Conservation (phyloP, 441 rosid genomes). For the Codiaeum variegatum region DNA sequence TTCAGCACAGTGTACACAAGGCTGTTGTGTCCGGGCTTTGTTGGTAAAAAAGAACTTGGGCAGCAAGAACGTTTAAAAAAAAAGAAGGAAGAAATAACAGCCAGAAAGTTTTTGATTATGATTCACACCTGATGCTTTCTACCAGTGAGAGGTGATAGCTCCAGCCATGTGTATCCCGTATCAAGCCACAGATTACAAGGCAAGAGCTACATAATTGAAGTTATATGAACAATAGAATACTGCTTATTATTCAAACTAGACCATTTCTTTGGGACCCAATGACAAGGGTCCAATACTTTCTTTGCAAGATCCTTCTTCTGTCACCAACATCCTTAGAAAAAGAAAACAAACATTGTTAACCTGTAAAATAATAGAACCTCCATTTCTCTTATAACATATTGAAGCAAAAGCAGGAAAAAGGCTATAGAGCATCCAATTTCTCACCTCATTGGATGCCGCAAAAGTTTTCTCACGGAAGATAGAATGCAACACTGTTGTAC, state of each 20-base stretch:
- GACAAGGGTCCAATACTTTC: constrained; percentile 81
- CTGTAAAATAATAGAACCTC: constrained; percentile 9
- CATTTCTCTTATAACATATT: not conserved
- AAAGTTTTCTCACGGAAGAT: constrained; percentile 84
- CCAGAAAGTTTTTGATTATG: constrained; percentile 6
- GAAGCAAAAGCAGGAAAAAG: constrained; percentile 12
- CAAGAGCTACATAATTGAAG: not conserved
- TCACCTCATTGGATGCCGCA: constrained; percentile 59
- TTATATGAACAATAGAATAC: not conserved
- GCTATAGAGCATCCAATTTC: not conserved
- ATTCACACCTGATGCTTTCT: constrained; percentile 86
- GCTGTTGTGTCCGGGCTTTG: constrained; percentile 37
- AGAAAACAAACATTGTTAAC: constrained; percentile 1
- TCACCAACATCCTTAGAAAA: constrained; percentile 41
- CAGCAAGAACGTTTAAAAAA: not conserved
- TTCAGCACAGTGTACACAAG: constrained; percentile 93
- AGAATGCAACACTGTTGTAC: constrained; percentile 74
- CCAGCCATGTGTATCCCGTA: constrained; percentile 89
- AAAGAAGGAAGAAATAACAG: constrained; percentile 1
- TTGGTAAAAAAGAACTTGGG: not conserved
- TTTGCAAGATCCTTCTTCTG: constrained; percentile 49
- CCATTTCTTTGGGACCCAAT: constrained; percentile 75
- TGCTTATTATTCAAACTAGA: not conserved
- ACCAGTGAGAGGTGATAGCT: constrained; percentile 82
- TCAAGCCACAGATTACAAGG: not conserved